phyloP scores from a whole-genome alignment of 768 basidiomycete genomes.

The Amanita rubescens region DNA sequence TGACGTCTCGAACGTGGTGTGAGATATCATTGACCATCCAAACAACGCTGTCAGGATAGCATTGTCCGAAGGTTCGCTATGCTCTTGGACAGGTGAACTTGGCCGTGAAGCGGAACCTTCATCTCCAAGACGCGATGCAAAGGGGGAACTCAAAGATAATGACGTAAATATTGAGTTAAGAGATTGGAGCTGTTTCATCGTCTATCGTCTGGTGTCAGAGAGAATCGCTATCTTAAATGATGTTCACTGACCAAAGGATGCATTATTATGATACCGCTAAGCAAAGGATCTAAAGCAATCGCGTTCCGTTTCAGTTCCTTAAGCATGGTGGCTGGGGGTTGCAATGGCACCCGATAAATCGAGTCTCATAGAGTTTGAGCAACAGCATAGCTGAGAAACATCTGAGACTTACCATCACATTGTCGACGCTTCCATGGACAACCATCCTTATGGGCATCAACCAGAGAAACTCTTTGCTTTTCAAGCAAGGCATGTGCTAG shows the following conservation, averaged over 20 bases:
- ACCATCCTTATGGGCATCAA: conserved; percentile 69
- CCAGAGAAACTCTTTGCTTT: conserved; percentile 59
- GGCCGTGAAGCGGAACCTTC: conserved; percentile 12
- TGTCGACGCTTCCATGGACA: conserved; percentile 82
- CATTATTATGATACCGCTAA: conserved; percentile 50
- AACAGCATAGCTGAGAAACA: not conserved
- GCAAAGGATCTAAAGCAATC: conserved; percentile 38
- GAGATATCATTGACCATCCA: conserved; percentile 41
- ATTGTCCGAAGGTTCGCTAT: conserved; percentile 27
- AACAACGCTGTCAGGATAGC: conserved; percentile 41
- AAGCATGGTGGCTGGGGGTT: conserved; percentile 56
- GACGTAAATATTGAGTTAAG: conserved; percentile 28
- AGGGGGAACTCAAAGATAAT: not conserved
- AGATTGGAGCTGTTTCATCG: conserved; percentile 46
- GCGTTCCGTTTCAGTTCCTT: conserved; percentile 55
- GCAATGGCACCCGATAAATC: conserved; percentile 69
- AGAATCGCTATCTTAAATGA: conserved; percentile 2
- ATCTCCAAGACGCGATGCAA: conserved; percentile 11
- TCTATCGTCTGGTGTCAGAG: conserved; percentile 30
- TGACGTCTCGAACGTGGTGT: conserved; percentile 21
- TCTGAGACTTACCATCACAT: conserved; percentile 55
- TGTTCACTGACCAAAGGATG: conserved; percentile 62
- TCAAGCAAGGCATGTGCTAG: conserved; percentile 64
- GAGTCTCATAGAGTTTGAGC: conserved; percentile 32
- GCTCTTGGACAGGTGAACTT: conserved; percentile 1